phyloP scores from a whole-genome alignment of 2,329 filamentous ascomycete species.

The Colletotrichum siamense region DNA sequence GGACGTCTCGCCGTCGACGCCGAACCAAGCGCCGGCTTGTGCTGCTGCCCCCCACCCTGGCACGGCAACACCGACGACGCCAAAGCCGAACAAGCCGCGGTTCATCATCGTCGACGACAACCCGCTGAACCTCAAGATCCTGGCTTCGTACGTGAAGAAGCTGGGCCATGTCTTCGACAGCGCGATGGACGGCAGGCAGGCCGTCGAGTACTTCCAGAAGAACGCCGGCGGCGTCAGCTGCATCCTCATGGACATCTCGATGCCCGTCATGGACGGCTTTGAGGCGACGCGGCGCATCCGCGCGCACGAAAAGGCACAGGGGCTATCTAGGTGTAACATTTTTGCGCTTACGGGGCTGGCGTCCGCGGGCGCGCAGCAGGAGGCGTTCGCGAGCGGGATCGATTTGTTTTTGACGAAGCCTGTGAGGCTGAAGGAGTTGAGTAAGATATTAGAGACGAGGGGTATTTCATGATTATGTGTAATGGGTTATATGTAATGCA shows the following conservation, averaged over 20 bases:
- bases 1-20: background rate
- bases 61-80: background rate
- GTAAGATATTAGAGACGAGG: conserved; percentile 3
- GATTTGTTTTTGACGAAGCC: conserved; percentile 63
- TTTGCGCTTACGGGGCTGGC: conserved; percentile 60
- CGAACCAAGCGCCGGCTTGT: fast-evolving
- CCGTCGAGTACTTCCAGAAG: conserved; percentile 31
- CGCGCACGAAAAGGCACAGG: conserved; percentile 48
- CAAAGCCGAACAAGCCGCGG: background rate
- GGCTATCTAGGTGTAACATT: conserved; percentile 46
- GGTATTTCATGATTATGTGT: background rate
- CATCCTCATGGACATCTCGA: conserved; percentile 56
- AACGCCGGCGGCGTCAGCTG: conserved; percentile 28
- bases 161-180: conserved; percentile 32
- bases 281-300: conserved; percentile 56
- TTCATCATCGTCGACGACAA: conserved; percentile 48
- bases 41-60: too few relatives aligned
- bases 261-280: conserved; percentile 63
- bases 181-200: conserved; percentile 39
- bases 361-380: conserved; percentile 53
- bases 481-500: background rate
- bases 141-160: conserved; percentile 39
- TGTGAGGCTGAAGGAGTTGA: conserved; percentile 47
- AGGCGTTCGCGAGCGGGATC: conserved; percentile 58
- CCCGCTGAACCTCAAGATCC: conserved; percentile 41